These are phyloP conservation scores for Tricholoma terreum DNA, from an alignment of 768 basidiomycete species.

Conservation along the genomic window DNA sequence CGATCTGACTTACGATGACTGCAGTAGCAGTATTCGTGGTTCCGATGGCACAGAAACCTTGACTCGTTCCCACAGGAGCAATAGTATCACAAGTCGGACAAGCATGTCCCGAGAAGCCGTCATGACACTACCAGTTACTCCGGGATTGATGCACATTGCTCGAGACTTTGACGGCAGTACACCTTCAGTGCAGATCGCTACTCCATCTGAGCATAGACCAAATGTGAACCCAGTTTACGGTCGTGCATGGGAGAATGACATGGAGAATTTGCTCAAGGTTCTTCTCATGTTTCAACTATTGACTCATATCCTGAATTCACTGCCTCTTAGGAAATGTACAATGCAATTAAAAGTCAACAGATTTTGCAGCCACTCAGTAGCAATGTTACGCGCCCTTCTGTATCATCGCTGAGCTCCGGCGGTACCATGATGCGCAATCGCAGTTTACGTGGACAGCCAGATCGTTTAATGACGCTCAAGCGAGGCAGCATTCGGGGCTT, in stretches of 20 bases:
- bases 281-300: slow-evolving; percentile 7
- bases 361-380: slow-evolving; percentile 77
- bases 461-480: slow-evolving; percentile 76
- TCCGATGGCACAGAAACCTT: slow-evolving; percentile 57
- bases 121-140: slow-evolving; percentile 36
- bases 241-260: slow-evolving; percentile 79
- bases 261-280: slow-evolving; percentile 86
- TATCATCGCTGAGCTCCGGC: slow-evolving; percentile 58
- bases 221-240: slow-evolving; percentile 44
- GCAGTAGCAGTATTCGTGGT: slow-evolving; percentile 52
- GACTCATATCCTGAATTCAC: slow-evolving; percentile 2
- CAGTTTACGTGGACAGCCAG: slow-evolving; percentile 67
- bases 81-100: slow-evolving; percentile 83
- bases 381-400: slow-evolving; percentile 44
- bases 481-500: slow-evolving; percentile 89
- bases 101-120: slow-evolving; percentile 66
- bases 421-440: slow-evolving; percentile 57
- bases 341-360: slow-evolving; percentile 85
- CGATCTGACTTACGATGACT: slow-evolving; percentile 67
- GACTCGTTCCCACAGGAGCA: slow-evolving; percentile 69
- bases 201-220: slow-evolving; percentile 31
- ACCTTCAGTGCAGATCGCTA: slow-evolving; percentile 58
- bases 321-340: slow-evolving; percentile 81
- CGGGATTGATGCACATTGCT: slow-evolving; percentile 22
- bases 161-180: slow-evolving; percentile 57